Base-by-base conservation (phyloP, 225 moss, liverwort and hornwort species). In the Sphagnum tenellum region DNA sequence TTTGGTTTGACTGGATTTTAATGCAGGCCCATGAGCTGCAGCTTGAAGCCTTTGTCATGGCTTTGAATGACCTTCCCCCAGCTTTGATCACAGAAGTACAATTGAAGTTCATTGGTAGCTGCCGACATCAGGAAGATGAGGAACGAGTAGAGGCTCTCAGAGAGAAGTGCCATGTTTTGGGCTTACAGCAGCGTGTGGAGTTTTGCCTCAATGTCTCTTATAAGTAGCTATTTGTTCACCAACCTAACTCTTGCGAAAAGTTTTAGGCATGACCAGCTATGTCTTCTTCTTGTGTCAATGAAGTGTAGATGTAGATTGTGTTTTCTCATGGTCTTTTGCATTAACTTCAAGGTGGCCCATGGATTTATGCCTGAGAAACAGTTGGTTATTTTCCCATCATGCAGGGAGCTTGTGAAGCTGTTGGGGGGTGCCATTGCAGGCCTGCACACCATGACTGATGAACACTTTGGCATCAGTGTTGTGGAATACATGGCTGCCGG, bases 401-500 rank as follows among this genome's bases (percentile, higher is more conserved):
- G 55, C 76, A 90, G 77, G 13, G 79, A 85, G 55, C 72, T 96
- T 56, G 85, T 92, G 72, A 51, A 76, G 71, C 67, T 96, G 64
- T 80, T 96, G 48, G 84, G 92, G 60, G 81, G 75, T 59, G 96
- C 96, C 66, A 66, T 77, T n/a, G 86, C 88, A 55, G 96, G 96
- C 48, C 77, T 92, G 65, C 96, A 96, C 73, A 85, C 90, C 56
- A 96, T 96, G 96, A 83, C 83, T 47, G 96, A 96, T 64, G 96
- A 96, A 73, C 96, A 96, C 71, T 96, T 92, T 51, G 96, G 96
- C 70, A 96, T 96, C 47, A 83, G 92, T 77, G 89, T 92, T 47
- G 92, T 96, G 66, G 96, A 96, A 76, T 96, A 96, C 59, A 92
- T 92, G 96, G 96, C 96, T 53, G 76, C 96, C 44, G 92, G 92